phyloP scores from a whole-genome alignment of 2,329 filamentous ascomycete genomes.

The Dothistroma septosporum region DNA sequence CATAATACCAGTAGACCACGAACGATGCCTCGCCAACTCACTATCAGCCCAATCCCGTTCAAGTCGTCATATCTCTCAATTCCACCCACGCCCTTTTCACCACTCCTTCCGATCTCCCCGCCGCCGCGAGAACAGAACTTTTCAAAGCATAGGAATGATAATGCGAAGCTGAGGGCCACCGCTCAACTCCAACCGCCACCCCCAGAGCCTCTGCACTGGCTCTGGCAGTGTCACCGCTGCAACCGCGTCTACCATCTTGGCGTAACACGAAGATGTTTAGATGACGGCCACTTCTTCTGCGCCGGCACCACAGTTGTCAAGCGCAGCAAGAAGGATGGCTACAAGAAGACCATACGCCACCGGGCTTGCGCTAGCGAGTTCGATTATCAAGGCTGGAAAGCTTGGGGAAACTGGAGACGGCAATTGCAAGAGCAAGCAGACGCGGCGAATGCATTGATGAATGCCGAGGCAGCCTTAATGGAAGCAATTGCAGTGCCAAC shows the following conservation, averaged over 20 bases:
- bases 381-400: slow-evolving; percentile 51
- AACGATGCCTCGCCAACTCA: slow-evolving; percentile 30
- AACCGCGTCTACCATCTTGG: slow-evolving; percentile 45
- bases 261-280: slow-evolving; percentile 50
- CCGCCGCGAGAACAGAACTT: slow-evolving; percentile 2
- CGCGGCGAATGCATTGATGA: slow-evolving; percentile 23
- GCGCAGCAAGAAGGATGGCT: slow-evolving; percentile 30
- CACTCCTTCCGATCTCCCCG: slow-evolving; percentile 23
- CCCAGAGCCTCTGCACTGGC: slow-evolving; percentile 41
- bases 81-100: slow-evolving; percentile 44
- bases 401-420: slow-evolving; percentile 44
- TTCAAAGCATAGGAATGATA: neutral
- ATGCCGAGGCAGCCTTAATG: slow-evolving; percentile 14
- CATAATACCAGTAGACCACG: neutral
- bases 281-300: slow-evolving; percentile 54
- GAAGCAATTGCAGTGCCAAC: slow-evolving; percentile 7
- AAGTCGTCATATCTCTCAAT: slow-evolving; percentile 43
- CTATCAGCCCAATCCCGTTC: slow-evolving; percentile 40
- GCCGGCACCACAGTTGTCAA: slow-evolving; percentile 43
- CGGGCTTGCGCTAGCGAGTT: slow-evolving; percentile 49
- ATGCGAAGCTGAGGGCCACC: slow-evolving; percentile 15
- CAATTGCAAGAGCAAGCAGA: slow-evolving; percentile 22
- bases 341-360: slow-evolving; percentile 32
- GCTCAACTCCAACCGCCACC: slow-evolving; percentile 26
- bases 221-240: slow-evolving; percentile 54